Percentiles rank a stretch among this genome's conserved stretches.
Evolutionary conservation across 768 basidiomycete genomes (phyloP).

Genomic region (Leccinum subgranulosum): DNA sequence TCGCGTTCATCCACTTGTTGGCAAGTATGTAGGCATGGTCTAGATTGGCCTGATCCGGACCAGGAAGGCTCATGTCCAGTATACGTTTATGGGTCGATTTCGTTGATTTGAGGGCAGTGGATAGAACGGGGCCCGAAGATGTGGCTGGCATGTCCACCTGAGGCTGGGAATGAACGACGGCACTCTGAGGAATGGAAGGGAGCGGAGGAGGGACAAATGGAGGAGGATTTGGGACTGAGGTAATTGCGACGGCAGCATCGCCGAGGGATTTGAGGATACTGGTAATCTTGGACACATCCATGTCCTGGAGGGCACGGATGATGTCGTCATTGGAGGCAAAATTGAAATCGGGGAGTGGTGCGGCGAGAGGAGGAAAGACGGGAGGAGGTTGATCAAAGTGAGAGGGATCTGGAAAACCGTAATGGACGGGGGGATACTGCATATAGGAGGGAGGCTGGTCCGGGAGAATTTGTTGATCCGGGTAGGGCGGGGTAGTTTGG

Average conservation of each 20-base stretch:
- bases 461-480: constrained; percentile 31
- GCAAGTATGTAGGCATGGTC: constrained; percentile 69
- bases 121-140: constrained; percentile 41
- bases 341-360: constrained; percentile 34
- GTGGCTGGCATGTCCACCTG: constrained; percentile 42
- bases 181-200: constrained; percentile 24
- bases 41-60: constrained; percentile 40
- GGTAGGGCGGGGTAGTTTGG: constrained; percentile 33
- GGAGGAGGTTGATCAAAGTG: constrained; percentile 25
- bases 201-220: constrained; percentile 21
- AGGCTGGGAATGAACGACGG: constrained; percentile 32
- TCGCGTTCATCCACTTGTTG: constrained; percentile 74
- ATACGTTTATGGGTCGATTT: constrained; percentile 38
- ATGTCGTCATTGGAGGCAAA: constrained; percentile 69
- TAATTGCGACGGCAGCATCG: constrained; percentile 49
- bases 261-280: constrained; percentile 62
- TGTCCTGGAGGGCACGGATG: constrained; percentile 65
- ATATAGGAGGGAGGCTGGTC: constrained; percentile 25
- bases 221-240: constrained; percentile 22
- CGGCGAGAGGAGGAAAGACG: constrained; percentile 21
- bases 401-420: constrained; percentile 27
- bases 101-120: constrained; percentile 35
- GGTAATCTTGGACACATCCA: constrained; percentile 67
- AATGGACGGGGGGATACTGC: constrained; percentile 31
- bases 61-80: constrained; percentile 42